Base-by-base conservation (phyloP, 306 rosid species). In the Pyrus betulifolia region DNA sequence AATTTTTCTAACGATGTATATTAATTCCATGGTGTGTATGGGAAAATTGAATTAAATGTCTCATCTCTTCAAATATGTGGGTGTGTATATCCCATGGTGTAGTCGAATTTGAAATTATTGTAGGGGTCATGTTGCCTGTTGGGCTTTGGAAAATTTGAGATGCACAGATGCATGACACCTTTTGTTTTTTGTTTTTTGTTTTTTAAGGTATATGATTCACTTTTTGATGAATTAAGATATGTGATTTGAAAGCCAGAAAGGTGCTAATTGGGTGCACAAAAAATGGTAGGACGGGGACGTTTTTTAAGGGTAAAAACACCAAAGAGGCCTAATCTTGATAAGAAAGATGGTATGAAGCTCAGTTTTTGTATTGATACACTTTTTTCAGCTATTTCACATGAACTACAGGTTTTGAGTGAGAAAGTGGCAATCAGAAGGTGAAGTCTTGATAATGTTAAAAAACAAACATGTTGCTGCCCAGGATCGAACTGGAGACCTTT, bases 401-500 rank as follows among this genome's bases (percentile, higher is more conserved):
- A 42, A 42, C 12, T 42, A 42, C 9, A 42, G 45, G 3, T 42
- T 42, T 9, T 42, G 45, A 9, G 42, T 38, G 42, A 38, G 42
- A 38, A 38, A 7, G 9, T 38, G 42, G 6, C 40, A 1, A 35
- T 35, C 40, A 6, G 9, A 35, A 35, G 40, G 40, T 35, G 40
- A 2, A 35, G 9, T 35, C 40, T 35, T 35, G 40, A 35, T 35
- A 35, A 35, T 35, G 40, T 35, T 8, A 57, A 4, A 51, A 57
- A 21, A 6, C 4, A 57, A 57, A 8, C 11, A 3, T 86, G 88
- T 87, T 88, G 86, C 93, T 85, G 92, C 93, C 96, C 97, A 90
- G 88, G 93, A 87, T 90, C 92, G 92, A 90, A 90, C 89, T 92
- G 92, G 92, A 74, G 97, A 88, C 97, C 96, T 88, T 87, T 86